Percentiles rank a stretch among this genome's conserved stretches.
Evolutionary conservation across 164 flowering plant genomes (phyloP).

Genomic region (Magnolia kwangsiensis): DNA sequence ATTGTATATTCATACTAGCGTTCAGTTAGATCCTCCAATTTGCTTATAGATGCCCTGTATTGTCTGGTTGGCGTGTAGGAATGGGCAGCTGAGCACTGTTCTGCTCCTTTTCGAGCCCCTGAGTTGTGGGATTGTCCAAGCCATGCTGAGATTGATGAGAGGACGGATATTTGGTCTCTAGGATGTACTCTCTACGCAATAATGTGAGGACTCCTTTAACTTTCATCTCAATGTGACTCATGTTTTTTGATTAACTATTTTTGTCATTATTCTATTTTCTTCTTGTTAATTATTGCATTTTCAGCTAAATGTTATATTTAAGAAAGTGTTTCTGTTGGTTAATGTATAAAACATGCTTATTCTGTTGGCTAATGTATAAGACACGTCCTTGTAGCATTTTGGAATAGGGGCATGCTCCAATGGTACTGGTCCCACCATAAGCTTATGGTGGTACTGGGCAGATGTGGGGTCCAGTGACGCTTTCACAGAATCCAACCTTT

Average conservation of each 20-base stretch:
- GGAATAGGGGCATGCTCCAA: too few species aligned
- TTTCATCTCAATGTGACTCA: slow-evolving; percentile 1
- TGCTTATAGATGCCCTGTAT: not conserved
- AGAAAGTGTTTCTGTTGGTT: not conserved
- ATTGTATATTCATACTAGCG: not conserved
- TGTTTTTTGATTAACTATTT: not conserved
- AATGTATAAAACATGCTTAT: not conserved
- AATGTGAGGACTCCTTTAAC: slow-evolving; percentile 53
- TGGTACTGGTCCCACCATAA: too few species aligned
- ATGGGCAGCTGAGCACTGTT: slow-evolving; percentile 98
- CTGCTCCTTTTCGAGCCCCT: slow-evolving; percentile 94
- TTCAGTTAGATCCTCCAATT: not conserved
- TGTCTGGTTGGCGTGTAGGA: slow-evolving; percentile 47
- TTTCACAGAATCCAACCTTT: too few species aligned
- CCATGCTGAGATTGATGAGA: slow-evolving; percentile 86
- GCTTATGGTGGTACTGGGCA: too few species aligned
- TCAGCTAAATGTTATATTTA: not conserved
- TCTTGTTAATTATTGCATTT: not conserved
- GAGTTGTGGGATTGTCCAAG: slow-evolving; percentile 99
- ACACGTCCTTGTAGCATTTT: too few species aligned
- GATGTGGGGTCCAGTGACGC: too few species aligned
- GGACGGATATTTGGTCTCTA: slow-evolving; percentile 96
- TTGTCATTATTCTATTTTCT: not conserved
- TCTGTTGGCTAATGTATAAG: too few species aligned
- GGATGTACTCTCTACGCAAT: slow-evolving; percentile 94